These are phyloP conservation scores for Backusella morwellensis DNA, from an alignment of 192 early-diverging fungal species.

Conservation along the genomic window DNA sequence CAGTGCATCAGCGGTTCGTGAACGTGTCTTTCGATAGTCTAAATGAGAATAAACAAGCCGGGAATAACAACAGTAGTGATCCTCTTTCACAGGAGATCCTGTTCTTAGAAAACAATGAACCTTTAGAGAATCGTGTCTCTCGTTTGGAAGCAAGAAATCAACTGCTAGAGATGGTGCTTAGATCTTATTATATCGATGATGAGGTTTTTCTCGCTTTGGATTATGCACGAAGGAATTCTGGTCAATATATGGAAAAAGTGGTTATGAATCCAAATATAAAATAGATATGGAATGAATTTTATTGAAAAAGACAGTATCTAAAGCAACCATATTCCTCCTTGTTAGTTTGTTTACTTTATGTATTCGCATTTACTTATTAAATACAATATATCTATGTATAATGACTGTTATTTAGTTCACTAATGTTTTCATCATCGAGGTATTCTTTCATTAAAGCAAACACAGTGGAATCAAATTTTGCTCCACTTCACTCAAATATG, in stretches of 20 bases:
- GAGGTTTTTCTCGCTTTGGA: neutral
- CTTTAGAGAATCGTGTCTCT: neutral
- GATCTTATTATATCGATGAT: conserved; percentile 4
- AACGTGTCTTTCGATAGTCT: neutral
- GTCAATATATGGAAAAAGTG: neutral
- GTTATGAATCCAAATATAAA: neutral
- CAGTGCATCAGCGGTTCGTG: neutral
- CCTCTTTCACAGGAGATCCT: no score
- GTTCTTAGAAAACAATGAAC: neutral
- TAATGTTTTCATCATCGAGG: no score
- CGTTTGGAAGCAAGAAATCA: neutral
- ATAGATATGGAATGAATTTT: no score
- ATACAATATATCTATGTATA: no score
- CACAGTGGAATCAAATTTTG: no score
- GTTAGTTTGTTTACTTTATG: no score
- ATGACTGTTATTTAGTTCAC: no score
- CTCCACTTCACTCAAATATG: no score
- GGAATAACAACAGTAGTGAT: neutral
- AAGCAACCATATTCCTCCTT: no score
- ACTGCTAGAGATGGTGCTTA: neutral
- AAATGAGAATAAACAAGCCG: neutral
- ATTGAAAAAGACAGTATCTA: no score
- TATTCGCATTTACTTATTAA: no score
- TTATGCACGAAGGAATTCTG: neutral
- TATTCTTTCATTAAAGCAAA: no score